Evolutionary conservation across 257 asterid species (phyloP).

Genomic region (Fraxinus cuspidata): DNA sequence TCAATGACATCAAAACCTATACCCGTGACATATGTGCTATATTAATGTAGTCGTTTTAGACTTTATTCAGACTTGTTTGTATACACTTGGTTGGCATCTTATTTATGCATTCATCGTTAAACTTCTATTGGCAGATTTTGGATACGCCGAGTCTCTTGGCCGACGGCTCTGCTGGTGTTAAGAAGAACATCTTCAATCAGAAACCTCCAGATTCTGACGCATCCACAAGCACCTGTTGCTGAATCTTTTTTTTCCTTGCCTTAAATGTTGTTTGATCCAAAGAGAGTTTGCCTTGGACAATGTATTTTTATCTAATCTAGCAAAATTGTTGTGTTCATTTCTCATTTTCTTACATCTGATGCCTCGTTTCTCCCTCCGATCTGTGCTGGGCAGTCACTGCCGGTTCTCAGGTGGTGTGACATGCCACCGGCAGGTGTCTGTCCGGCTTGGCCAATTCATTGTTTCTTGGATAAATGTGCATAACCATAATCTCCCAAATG

Average conservation of each 20-base stretch:
- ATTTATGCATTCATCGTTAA: neutral
- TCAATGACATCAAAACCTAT: neutral
- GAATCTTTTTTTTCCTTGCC: slow-evolving; percentile 25
- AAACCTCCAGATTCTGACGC: slow-evolving; percentile 75
- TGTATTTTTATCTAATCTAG: neutral
- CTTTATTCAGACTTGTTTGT: neutral
- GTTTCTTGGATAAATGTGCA: neutral
- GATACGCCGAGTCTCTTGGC: slow-evolving; percentile 87
- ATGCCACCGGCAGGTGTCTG: neutral
- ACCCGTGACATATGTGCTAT: neutral
- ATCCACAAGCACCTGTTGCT: slow-evolving; percentile 78
- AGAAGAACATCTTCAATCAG: slow-evolving; percentile 86
- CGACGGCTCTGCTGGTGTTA: slow-evolving; percentile 72
- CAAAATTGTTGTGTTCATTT: neutral
- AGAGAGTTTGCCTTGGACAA: neutral
- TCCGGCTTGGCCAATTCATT: neutral
- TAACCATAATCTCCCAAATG: neutral
- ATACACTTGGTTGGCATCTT: neutral
- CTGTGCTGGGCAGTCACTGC: too few species aligned
- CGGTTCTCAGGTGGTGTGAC: too few species aligned
- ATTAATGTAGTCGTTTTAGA: neutral
- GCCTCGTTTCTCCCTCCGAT: too few species aligned
- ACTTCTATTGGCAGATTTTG: slow-evolving; percentile 58
- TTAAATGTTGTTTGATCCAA: neutral
- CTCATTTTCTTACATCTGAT: too few species aligned